Base-by-base conservation (phyloP, 768 basidiomycete genomes). In the Tubosaeta sp. region DNA sequence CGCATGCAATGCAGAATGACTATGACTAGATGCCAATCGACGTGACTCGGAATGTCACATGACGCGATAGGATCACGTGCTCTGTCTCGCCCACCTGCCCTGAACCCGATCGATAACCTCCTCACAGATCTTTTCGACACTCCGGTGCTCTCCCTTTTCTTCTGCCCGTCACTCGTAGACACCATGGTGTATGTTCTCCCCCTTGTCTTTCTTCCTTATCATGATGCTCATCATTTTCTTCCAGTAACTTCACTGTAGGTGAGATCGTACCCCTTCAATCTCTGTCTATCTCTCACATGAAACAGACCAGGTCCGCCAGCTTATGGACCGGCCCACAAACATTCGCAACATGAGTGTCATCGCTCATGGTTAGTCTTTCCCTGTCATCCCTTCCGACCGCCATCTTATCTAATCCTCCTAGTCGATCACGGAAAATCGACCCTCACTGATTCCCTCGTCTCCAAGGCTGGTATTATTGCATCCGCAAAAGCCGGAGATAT, bases 341-440 rank as follows among this genome's bases (percentile, higher is more conserved):
- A 93, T 94, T 68, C 87, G 90, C 75, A 91, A 91, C 78, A 92
- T 92, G 90, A 87, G 85, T 82, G 89, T 90, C 65, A 90, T 90
- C 67, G 90, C 90, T 63, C 89, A 92, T 73, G 90, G 90, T 88
- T 49, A 64, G 84, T 73, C 32, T 46, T 41, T n/a, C 31, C 49
- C 48, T 43, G 29, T 31, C 44, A 44, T 54, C 52, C 40, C 38
- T 53, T 41, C 16, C 47, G 35, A 42, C 59, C 53, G n/a, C 49
- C 31, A 41, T 58, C 60, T 62, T 30, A 62, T 58, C 60, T 53
- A 31, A 47, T 32, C 42, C 54, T 16, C 10, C 27, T 65, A 92
- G 96, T 99, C 82, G 96, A 99, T 75, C 96, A 99, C 78, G 96
- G 96, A 77, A 99, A 99, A 76, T 99, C 96, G 50, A 99, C 96